Conservation (phyloP, 2,329 filamentous ascomycete species). For the Nothomitra cinnamomea region DNA sequence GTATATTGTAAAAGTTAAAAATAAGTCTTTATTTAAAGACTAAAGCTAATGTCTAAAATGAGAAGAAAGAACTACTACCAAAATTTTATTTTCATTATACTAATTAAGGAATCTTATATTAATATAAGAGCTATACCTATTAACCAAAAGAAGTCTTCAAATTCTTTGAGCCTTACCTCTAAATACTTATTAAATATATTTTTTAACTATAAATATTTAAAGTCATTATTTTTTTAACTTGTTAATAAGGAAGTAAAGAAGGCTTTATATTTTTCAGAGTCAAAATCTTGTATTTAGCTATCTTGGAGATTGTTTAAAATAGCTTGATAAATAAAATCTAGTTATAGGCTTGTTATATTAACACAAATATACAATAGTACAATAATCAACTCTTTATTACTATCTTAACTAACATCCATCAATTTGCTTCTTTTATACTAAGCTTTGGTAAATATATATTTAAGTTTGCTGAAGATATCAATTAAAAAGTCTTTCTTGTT, state of each 20-base stretch:
- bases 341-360: neutral
- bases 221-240: neutral
- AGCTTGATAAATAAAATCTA: neutral
- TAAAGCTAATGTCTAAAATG: neutral
- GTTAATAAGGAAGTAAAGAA: neutral
- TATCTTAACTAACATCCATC: neutral
- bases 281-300: neutral
- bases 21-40: neutral
- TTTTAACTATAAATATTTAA: neutral
- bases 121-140: neutral
- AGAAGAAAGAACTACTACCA: neutral
- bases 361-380: neutral
- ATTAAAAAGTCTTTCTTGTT: neutral
- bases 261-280: neutral
- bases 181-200: neutral
- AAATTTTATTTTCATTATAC: neutral
- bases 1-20: neutral
- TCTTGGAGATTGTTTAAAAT: neutral
- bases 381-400: neutral
- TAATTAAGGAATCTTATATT: neutral
- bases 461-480: neutral
- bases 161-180: neutral
- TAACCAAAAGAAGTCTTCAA: neutral
- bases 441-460: neutral
- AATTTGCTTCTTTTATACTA: neutral